Conservation (phyloP, 2,329 filamentous ascomycete species). For the Elsinoe arachidis region DNA sequence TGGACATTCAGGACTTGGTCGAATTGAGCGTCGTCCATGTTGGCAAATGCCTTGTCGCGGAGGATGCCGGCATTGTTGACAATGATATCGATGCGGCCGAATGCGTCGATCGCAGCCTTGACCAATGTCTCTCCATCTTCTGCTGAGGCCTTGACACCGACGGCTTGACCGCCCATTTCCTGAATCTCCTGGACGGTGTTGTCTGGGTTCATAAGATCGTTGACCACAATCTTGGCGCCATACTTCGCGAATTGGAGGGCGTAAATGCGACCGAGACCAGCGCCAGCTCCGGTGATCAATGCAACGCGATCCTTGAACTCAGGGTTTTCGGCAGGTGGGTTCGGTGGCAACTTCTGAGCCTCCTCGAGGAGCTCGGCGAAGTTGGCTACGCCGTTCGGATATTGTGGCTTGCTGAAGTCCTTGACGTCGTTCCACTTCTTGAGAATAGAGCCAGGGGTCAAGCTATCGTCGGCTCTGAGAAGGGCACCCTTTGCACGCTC, state of each 20-base stretch:
- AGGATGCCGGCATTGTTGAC: slow-evolving; percentile 98
- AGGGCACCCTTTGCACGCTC: slow-evolving; percentile 84
- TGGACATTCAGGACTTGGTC: slow-evolving; percentile 88
- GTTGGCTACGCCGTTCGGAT: slow-evolving; percentile 78
- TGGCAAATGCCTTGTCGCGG: slow-evolving; percentile 92
- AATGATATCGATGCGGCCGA: slow-evolving; percentile 86
- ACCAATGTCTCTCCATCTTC: slow-evolving; percentile 87
- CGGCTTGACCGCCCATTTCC: slow-evolving; percentile 78
- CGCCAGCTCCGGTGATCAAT: slow-evolving; percentile 79
- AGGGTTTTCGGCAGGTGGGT: slow-evolving; percentile 62
- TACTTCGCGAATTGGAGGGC: slow-evolving; percentile 76
- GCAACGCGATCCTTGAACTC: slow-evolving; percentile 80
- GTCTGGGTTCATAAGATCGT: slow-evolving; percentile 90
- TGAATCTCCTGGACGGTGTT: slow-evolving; percentile 86
- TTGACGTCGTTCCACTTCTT: slow-evolving; percentile 82
- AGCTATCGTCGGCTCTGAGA: slow-evolving; percentile 76
- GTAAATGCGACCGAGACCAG: slow-evolving; percentile 86
- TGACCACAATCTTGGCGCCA: slow-evolving; percentile 81
- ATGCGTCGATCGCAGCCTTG: slow-evolving; percentile 87
- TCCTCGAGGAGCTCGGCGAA: slow-evolving; percentile 80
- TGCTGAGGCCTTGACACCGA: slow-evolving; percentile 85
- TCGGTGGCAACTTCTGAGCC: slow-evolving; percentile 67
- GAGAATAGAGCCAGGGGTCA: slow-evolving; percentile 80
- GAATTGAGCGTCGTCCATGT: slow-evolving; percentile 95
- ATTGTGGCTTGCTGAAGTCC: slow-evolving; percentile 75